Evolutionary conservation across 768 basidiomycete genomes (phyloP).

Genomic region (Calvatia gigantea): DNA sequence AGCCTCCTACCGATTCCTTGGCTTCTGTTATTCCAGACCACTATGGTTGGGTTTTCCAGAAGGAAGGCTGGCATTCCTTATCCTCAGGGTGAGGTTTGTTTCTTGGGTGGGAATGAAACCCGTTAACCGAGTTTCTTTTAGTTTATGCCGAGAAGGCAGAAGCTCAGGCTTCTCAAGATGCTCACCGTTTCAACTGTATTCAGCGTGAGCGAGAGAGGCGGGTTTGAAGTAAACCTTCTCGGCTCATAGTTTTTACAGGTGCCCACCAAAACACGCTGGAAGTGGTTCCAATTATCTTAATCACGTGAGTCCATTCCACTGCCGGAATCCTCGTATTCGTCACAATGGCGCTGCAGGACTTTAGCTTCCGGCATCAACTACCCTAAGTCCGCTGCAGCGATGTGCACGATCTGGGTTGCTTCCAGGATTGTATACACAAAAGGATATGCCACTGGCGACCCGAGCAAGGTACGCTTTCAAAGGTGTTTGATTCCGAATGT

Average conservation of each 20-base stretch:
- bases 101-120: background rate
- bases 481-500: background rate
- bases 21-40: constrained; percentile 47
- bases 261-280: constrained; percentile 72
- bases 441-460: constrained; percentile 11
- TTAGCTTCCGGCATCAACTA: constrained; percentile 1
- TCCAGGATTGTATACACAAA: constrained; percentile 4
- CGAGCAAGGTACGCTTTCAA: constrained; percentile 1
- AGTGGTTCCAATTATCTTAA: constrained; percentile 37
- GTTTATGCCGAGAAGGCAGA: constrained; percentile 71
- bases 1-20: constrained; percentile 50
- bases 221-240: background rate
- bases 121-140: constrained; percentile 19
- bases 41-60: constrained; percentile 38
- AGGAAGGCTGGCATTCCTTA: constrained; percentile 55
- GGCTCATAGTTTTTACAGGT: constrained; percentile 27
- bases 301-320: constrained; percentile 27
- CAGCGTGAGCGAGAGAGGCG: constrained; percentile 45
- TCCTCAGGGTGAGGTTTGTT: constrained; percentile 51
- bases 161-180: constrained; percentile 44
- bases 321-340: too few species aligned
- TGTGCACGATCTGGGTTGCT: background rate
- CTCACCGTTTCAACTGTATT: constrained; percentile 63
- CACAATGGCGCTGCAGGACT: background rate
- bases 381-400: constrained; percentile 4